Evolutionary conservation across 139 green algal species (phyloP), one percentile per base, ranked within the genome.

Genomic region (Trebouxia sp.): DNA sequence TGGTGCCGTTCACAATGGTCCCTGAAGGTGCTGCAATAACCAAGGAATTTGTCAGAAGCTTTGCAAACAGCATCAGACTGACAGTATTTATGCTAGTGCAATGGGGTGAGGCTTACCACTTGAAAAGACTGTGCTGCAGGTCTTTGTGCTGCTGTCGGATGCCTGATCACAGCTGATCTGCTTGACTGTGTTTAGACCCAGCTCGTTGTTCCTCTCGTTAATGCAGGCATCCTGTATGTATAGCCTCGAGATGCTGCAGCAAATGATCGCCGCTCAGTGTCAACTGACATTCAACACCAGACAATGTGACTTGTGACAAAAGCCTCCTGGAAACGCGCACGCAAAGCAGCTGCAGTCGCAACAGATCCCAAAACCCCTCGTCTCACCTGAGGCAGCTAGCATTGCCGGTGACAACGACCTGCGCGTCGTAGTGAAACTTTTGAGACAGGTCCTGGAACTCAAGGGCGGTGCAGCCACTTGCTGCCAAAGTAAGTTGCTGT

Each of bases 181-280:
- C 26, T 65, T 79, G 28, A 47, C 48, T 9, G 56, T 82, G 39
- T 70, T 70, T 3, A 82, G 12, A 14, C 77, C 58, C 26, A 82
- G 41, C 77, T 76, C 56, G 41, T 82, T 82, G 77, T 82, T 67
- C 38, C 77, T 56, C 28, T 82, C n/a, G 14, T 65, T 65, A 41
- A 82, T 76, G 41, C 77, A 82, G 9, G 77, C 77, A 20, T 75
- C 77, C 10, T 76, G 41, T 14, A 82, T 24, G 43, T 82, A 82
- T 30, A 82, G 42, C 77, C 65, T 82, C 14, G 77, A 76, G 1
- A 82, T 28, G 6, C 77, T 82, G 77, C 53, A 81, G 62, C 35
- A 42, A 22, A 30, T 28, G 62, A 14, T n/a, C n/a, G n/a, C n/a
- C n/a, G n/a, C n/a, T n/a, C n/a, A n/a, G n/a, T n/a, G n/a, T n/a